A percentile compares a stretch with the other conserved stretches of the same genome.
Evolutionary conservation across 371 early-diverging fungal genomes (phyloP).

Genomic region (Mucor velutinosus): DNA sequence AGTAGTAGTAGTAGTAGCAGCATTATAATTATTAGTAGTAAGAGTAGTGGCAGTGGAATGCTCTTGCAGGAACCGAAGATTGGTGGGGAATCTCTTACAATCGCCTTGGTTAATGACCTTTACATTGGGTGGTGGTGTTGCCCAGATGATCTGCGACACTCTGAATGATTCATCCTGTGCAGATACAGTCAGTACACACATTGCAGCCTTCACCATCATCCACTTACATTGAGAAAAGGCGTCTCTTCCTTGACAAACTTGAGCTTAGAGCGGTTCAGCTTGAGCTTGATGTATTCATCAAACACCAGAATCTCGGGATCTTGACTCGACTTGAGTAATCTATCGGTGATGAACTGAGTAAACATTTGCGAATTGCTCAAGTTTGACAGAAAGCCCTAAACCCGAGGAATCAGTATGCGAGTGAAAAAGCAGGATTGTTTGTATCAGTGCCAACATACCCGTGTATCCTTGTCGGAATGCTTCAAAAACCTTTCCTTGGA

Average conservation of each 20-base stretch:
- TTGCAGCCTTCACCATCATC: neutral
- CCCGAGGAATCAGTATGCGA: neutral
- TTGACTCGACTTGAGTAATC: conserved; percentile 62
- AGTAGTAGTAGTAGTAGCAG: neutral
- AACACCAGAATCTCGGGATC: conserved; percentile 81
- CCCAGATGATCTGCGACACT: conserved; percentile 52
- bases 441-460: conserved; percentile 42
- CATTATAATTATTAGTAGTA: neutral
- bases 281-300: conserved; percentile 81
- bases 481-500: conserved; percentile 69
- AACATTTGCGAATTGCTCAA: conserved; percentile 80
- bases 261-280: conserved; percentile 77
- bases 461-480: conserved; percentile 66
- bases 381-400: conserved; percentile 59
- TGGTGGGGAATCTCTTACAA: conserved; percentile 41
- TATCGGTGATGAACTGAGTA: conserved; percentile 78
- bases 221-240: conserved; percentile 70
- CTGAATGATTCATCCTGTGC: conserved; percentile 42
- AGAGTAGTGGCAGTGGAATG: neutral
- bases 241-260: conserved; percentile 79
- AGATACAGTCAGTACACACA: neutral
- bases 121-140: conserved; percentile 34
- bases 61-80: conserved; percentile 14
- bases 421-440: neutral
- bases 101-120: conserved; percentile 6